Evolutionary conservation across 768 basidiomycete genomes (phyloP).

Genomic region (Pluteus cervinus): DNA sequence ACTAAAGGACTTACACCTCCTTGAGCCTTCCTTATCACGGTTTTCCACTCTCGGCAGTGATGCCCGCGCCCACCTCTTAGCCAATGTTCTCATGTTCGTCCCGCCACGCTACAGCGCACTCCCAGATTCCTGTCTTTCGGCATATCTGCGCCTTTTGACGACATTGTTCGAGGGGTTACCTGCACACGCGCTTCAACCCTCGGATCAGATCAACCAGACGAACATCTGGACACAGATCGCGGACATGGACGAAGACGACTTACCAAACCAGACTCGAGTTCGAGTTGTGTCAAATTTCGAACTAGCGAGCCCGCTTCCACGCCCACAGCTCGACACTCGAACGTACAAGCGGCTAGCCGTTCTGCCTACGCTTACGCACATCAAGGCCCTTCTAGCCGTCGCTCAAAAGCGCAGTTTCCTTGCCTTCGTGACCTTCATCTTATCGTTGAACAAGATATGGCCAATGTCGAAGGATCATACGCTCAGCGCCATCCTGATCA

Average conservation of each 20-base stretch:
- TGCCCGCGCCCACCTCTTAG: constrained; percentile 54
- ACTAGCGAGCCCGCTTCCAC: constrained; percentile 9
- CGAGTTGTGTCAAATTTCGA: constrained; percentile 31
- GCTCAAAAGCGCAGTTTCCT: no score
- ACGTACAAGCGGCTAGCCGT: constrained; percentile 61
- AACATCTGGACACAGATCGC: constrained; percentile 13
- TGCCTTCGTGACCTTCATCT: constrained; percentile 50
- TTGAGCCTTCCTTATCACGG: constrained; percentile 15
- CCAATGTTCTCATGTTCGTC: constrained; percentile 65
- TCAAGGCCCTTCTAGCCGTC: constrained; percentile 44
- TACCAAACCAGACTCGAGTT: constrained; percentile 29
- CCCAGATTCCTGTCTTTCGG: constrained; percentile 33
- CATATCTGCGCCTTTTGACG: constrained; percentile 51
- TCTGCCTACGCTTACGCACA: constrained; percentile 46
- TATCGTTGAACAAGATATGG: constrained; percentile 56
- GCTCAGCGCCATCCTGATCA: constrained; percentile 44
- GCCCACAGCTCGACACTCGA: constrained; percentile 47
- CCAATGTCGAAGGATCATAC: constrained; percentile 51
- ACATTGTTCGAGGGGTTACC: constrained; percentile 50
- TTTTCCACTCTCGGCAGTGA: constrained; percentile 22
- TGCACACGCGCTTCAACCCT: constrained; percentile 42
- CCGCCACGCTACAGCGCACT: constrained; percentile 55
- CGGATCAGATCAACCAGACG: constrained; percentile 2
- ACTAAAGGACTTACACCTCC: constrained; percentile 25
- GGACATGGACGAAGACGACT: constrained; percentile 36